These are phyloP conservation scores for Neonectria hederae DNA, from an alignment of 2,329 filamentous ascomycete species.

Conservation along the genomic window DNA sequence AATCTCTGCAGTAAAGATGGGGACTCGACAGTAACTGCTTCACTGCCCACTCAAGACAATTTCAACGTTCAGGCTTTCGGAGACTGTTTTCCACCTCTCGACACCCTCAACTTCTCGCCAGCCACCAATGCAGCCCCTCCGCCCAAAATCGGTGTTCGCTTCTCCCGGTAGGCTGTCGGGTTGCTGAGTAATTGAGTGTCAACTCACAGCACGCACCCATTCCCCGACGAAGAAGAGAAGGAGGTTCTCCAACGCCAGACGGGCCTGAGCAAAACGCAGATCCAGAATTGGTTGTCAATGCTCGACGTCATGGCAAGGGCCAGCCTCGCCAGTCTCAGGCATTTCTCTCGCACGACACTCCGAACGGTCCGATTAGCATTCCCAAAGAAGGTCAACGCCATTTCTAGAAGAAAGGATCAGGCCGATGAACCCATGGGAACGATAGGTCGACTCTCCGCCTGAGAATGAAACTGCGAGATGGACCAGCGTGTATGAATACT, in stretches of 20 bases:
- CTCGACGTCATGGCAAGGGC: conserved; percentile 78
- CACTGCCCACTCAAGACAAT: not conserved
- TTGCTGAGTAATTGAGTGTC: conserved; percentile 33
- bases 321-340: conserved; percentile 32
- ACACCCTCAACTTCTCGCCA: not conserved
- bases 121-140: conserved; percentile 13
- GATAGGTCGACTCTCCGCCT: conserved; percentile 43
- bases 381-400: conserved; percentile 7
- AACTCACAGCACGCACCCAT: conserved; percentile 68
- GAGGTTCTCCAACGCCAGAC: conserved; percentile 74
- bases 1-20: too few species aligned
- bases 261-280: conserved; percentile 78
- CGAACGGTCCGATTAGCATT: not conserved
- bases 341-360: not conserved
- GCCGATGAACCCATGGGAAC: conserved; percentile 35
- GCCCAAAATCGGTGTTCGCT: conserved; percentile 37
- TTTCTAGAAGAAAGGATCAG: not conserved
- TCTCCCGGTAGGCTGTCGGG: conserved; percentile 32
- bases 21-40: too few species aligned
- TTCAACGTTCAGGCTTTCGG: not conserved
- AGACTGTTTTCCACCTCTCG: not conserved
- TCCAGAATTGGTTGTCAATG: conserved; percentile 89
- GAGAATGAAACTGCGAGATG: conserved; percentile 39
- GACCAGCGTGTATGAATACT: not conserved
- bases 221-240: conserved; percentile 83